Evolutionary conservation across 2,329 filamentous ascomycete species (phyloP), one percentile per base, ranked within the genome.

Genomic region (Fusarium irregulare): DNA sequence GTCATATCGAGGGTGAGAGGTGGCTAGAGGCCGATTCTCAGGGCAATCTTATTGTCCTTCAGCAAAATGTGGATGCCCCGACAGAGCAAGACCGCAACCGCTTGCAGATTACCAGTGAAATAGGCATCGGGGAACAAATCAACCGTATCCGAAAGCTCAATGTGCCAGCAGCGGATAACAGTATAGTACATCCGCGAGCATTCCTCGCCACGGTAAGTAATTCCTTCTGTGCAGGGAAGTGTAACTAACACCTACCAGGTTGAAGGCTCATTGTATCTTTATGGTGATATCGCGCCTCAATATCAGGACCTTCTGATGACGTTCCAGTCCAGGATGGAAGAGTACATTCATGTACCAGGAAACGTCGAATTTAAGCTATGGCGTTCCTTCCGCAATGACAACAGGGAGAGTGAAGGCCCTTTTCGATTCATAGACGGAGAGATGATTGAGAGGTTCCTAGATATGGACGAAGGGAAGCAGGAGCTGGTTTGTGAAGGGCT

Each of bases 361-460:
- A 83, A 90, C 49, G 87, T 97, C 50, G 85, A 90, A 1, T 98
- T 97, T 78, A 87, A 89, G 41, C 84, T 86, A 23, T 99, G 93
- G 82, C 88, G 96, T n/a, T 92, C 92, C 0, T 97, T 95, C 82
- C 89, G 89, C 65, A 97, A 89, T 56, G 84, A 88, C 25, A 88
- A 92, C 63, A 87, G 88, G 0, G 90, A 92, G 4, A 92, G 92
- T 0, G 90, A 92, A 1, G 93, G 91, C 41, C 95, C 96, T 0
- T 92, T 89, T 76, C 87, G 95, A 3, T 98, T 98, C 75, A 88
- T 99, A 14, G 96, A 99, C 76, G 96, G 95, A 1, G 95, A 98
- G 78, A 84, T 98, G 74, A 85, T 99, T 14, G 95, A 98, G 81
- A 81, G 88, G 54, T 98, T 98, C 76, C 79, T 98, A 71, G 90